Base-by-base conservation (phyloP, 192 early-diverging fungal genomes). In the Pilaira anomala region DNA sequence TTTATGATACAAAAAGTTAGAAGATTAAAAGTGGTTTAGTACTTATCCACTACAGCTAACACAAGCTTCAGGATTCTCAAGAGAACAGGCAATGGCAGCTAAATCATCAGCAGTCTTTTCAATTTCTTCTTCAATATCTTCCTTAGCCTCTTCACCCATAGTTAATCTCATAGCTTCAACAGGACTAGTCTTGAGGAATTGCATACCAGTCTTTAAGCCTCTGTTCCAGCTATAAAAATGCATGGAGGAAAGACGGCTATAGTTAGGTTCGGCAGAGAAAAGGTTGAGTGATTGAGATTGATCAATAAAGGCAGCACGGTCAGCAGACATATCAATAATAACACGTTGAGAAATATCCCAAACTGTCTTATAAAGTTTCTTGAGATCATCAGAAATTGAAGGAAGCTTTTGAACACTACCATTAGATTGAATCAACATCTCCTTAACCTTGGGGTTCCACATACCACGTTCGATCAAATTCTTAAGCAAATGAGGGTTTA, bases 181-280 rank as follows among this genome's bases (percentile, higher is more conserved):
- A 21, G 94, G 93, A 41, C 92, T 84, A 11, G 93, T 90, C 46
- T 93, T 88, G 60, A 96, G 76, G 71, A 96, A 97, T 73, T 98
- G 96, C 96, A 96, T 96, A 61, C 94, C 94, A 7, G 95, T 97
- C 87, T 97, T 98, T 30, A 97, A 80, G 1, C 94, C 95, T 79
- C 90, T 87, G 75, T 90, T 90, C 94, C 94, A 98, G 1, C 89
- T 93, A 75, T 96, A 94, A 67, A 98, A 97, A 78, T 98, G 96
- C 96, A 98, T 98, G 29, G 85, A 87, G 1, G 96, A 93, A 49
- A 98, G 86, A 79, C 94, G 95, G 67, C 88, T 90, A 73, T 86
- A 88, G 61, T 82, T 92, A 6, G 94, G 88, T 28, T 93, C 92
- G 41, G 90, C 90, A 69, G 95, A 82, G 75, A 96, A 94, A 48